Evolutionary conservation across 2,329 filamentous ascomycete species (phyloP), one percentile per base, ranked within the genome.

Genomic region (Nemania bipapillata): DNA sequence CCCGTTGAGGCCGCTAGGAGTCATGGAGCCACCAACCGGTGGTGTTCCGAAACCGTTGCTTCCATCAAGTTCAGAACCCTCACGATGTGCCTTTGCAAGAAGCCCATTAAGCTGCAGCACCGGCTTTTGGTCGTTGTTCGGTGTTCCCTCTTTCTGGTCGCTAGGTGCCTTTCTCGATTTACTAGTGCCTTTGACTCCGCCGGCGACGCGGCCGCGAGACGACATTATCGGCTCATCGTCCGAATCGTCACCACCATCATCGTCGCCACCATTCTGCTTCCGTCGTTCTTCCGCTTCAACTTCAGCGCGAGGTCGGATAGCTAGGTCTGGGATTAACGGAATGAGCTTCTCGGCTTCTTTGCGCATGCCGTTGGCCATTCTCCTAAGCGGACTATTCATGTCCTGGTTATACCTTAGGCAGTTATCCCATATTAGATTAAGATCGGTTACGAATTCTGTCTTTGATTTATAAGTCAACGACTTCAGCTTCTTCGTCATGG

Each of bases 181-280:
- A 70, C 90, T 89, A 28, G 90, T 89, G 24, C 93, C 91, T 77
- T 92, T 94, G 73, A 92, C 92, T 32, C 88, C 89, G 5, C 90
- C 92, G 17, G 94, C 92, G 79, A 95, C 97, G 52, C 96, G 91
- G 61, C 96, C 96, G 72, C 96, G 89, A 57, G 95, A 97, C 66
- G 96, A 96, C 92, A 98, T 98, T 77, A 99, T 98, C 8, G 96
- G 96, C 80, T 97, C 94, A 78, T 98, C 95, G 76, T 98, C 95
- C 74, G 94, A 97, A 79, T 97, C 95, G 67, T 97, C 95, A 30
- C 87, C 92, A 45, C 86, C 92, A 74, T 95, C 93, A 72, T 93
- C 89, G 69, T 93, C 91, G 53, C 91, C 91, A 58, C 96, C 94
- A 70, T 94, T 92, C 75, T 96, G 93, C 78, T 96, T 91, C 70